A percentile compares a stretch with the other conserved stretches of the same genome.
Conservation (phyloP, 1,284 basidiomycete genomes). For the Austroboletus niveus region DNA sequence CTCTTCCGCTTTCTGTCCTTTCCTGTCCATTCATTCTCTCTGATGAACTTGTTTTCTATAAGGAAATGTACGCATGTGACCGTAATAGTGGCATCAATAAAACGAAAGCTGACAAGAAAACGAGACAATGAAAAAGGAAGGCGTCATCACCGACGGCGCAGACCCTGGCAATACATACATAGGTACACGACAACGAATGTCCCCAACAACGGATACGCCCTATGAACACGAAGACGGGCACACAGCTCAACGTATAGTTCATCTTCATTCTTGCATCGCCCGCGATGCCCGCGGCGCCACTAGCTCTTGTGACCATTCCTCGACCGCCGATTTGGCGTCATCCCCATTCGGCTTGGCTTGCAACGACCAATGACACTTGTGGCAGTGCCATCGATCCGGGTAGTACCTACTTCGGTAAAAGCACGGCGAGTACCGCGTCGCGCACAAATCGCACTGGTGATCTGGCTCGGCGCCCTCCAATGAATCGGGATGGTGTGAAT, state of each 20-base stretch:
- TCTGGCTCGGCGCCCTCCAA: constrained; percentile 16
- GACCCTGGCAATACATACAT: background rate
- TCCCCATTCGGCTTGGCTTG: constrained; percentile 3
- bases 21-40: background rate
- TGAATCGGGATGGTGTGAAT: constrained; percentile 15
- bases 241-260: background rate
- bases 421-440: constrained; percentile 39
- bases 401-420: constrained; percentile 34
- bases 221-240: background rate
- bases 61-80: constrained; percentile 25
- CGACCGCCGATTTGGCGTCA: background rate
- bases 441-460: constrained; percentile 33
- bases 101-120: background rate
- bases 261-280: constrained; percentile 22
- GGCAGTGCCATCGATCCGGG: constrained; percentile 47
- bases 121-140: background rate
- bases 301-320: constrained; percentile 17
- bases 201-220: background rate
- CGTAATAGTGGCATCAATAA: constrained; percentile 21
- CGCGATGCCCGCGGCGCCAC: constrained; percentile 9
- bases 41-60: constrained; percentile 31
- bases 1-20: background rate
- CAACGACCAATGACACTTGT: constrained; percentile 50
- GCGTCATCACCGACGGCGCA: background rate
- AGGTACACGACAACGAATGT: background rate